Conservation (phyloP, 345 rosid species). For the Balakata baccata region DNA sequence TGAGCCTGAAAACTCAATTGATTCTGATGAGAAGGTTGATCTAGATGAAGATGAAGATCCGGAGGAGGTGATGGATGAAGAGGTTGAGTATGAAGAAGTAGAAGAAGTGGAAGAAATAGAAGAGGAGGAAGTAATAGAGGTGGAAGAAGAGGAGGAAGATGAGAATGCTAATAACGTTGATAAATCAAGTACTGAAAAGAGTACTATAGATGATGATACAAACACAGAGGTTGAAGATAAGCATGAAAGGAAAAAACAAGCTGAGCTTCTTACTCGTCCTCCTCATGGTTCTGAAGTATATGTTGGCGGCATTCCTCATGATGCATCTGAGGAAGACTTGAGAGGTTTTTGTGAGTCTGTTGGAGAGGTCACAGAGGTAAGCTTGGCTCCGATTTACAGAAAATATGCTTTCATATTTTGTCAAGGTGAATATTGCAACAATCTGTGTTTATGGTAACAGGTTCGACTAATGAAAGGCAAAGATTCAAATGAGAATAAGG, state of each 20-base stretch:
- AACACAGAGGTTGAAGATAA: slow-evolving; percentile 41
- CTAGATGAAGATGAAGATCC: slow-evolving; percentile 62
- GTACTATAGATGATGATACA: slow-evolving; percentile 29
- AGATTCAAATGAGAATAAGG: slow-evolving; percentile 70
- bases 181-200: slow-evolving; percentile 25
- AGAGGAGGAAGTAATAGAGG: slow-evolving; percentile 56
- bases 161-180: slow-evolving; percentile 19
- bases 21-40: slow-evolving; percentile 60
- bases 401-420: not conserved
- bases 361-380: slow-evolving; percentile 88
- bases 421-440: slow-evolving; percentile 13
- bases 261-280: slow-evolving; percentile 78
- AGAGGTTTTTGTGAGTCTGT: slow-evolving; percentile 68
- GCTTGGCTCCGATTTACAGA: not conserved
- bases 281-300: slow-evolving; percentile 94
- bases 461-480: slow-evolving; percentile 82
- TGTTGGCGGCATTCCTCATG: slow-evolving; percentile 76
- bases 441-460: slow-evolving; percentile 36
- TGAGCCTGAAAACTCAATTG: slow-evolving; percentile 52
- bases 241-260: slow-evolving; percentile 56
- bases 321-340: slow-evolving; percentile 69
- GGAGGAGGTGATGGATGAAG: slow-evolving; percentile 76
- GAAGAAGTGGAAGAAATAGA: slow-evolving; percentile 72
- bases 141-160: slow-evolving; percentile 44
- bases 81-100: slow-evolving; percentile 73